phyloP scores from a whole-genome alignment of 208 protist species.

The Trypanosoma grayi region DNA sequence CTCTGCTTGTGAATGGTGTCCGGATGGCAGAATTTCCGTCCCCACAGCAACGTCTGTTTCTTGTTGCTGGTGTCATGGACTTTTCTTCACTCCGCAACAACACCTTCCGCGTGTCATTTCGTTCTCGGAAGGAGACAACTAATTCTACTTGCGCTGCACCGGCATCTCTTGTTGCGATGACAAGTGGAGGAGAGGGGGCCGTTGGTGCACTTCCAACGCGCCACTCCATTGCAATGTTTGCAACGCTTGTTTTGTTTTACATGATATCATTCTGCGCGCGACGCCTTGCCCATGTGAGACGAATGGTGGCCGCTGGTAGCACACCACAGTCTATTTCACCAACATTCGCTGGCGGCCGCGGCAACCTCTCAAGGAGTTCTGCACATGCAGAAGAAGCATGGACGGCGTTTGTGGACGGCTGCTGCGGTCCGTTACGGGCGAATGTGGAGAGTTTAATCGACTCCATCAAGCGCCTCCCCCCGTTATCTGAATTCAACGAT shows the following conservation, averaged over 20 bases:
- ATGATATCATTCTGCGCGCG: conserved; percentile 29
- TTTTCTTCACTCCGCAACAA: background rate
- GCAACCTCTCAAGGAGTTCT: background rate
- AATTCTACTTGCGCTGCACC: background rate
- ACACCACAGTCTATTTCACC: background rate
- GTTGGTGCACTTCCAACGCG: conserved; percentile 25
- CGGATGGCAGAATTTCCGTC: conserved; percentile 39
- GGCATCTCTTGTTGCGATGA: background rate
- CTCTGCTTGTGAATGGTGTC: conserved; percentile 46
- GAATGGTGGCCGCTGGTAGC: background rate
- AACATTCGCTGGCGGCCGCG: background rate
- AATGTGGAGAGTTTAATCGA: conserved; percentile 29
- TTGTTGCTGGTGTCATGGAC: conserved; percentile 32
- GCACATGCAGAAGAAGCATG: conserved; percentile 23
- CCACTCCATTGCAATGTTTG: conserved; percentile 35
- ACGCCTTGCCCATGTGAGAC: conserved; percentile 7
- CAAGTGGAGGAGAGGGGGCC: background rate
- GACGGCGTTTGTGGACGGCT: conserved; percentile 25
- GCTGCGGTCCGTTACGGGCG: conserved; percentile 9
- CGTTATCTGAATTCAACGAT: conserved; percentile 10
- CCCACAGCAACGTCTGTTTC: conserved; percentile 32
- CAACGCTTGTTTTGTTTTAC: conserved; percentile 39
- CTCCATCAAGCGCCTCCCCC: conserved; percentile 20
- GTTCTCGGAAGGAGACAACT: background rate
- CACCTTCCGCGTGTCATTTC: conserved; percentile 11